These are phyloP conservation scores for Hirschioporus abietinus DNA, from an alignment of 768 basidiomycete genomes.

Conservation along the genomic window DNA sequence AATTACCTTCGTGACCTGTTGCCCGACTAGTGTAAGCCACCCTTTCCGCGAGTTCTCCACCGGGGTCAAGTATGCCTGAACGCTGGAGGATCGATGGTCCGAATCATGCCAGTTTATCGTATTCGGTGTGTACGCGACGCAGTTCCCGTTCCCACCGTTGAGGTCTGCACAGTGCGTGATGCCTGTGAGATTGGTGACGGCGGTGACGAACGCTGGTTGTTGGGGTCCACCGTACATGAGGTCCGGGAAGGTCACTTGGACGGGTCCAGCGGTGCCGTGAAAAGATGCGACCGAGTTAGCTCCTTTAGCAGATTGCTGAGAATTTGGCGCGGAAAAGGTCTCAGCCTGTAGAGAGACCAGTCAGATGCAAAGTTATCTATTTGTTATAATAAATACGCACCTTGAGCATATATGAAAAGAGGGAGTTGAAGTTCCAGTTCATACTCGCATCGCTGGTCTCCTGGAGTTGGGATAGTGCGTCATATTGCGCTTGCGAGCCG, in stretches of 20 bases:
- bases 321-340: slow-evolving; percentile 41
- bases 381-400: slow-evolving; percentile 7
- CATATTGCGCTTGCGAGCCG: slow-evolving; percentile 39
- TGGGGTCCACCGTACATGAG: slow-evolving; percentile 54
- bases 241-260: slow-evolving; percentile 48
- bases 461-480: slow-evolving; percentile 34
- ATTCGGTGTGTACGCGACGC: slow-evolving; percentile 51
- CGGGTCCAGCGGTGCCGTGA: slow-evolving; percentile 48
- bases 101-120: slow-evolving; percentile 42
- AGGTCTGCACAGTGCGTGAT: slow-evolving; percentile 44
- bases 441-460: slow-evolving; percentile 17
- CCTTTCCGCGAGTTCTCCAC: slow-evolving; percentile 41
- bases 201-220: slow-evolving; percentile 42
- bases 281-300: slow-evolving; percentile 41
- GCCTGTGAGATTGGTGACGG: slow-evolving; percentile 42
- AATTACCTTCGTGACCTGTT: slow-evolving; percentile 42
- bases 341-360: slow-evolving; percentile 31
- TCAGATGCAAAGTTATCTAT: slow-evolving; percentile 7
- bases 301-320: slow-evolving; percentile 39
- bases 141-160: slow-evolving; percentile 51
- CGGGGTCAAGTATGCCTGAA: slow-evolving; percentile 49
- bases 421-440: slow-evolving; percentile 26
- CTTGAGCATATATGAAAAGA: slow-evolving; percentile 29
- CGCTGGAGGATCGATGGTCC: slow-evolving; percentile 52
- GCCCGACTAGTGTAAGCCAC: slow-evolving; percentile 42